Conservation (phyloP, 352 stramenopile genomes). For the Globisporangium cystogenes region DNA sequence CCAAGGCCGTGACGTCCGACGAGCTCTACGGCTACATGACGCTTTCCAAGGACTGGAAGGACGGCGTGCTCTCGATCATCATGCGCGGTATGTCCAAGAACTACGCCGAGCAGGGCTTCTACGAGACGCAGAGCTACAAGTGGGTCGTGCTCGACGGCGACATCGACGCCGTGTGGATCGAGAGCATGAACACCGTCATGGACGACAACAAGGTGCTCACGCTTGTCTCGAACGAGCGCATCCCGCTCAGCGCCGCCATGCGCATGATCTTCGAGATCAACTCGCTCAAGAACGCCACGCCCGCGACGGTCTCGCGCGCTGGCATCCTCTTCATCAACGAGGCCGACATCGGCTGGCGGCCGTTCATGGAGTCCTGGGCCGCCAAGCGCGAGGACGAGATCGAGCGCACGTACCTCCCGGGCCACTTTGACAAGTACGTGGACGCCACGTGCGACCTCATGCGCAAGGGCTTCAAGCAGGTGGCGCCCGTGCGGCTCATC, state of each 20-base stretch:
- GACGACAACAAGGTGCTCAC: slow-evolving; percentile 97
- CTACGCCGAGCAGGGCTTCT: slow-evolving; percentile 90
- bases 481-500: slow-evolving; percentile 91
- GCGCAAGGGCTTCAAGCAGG: slow-evolving; percentile 94
- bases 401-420: slow-evolving; percentile 91
- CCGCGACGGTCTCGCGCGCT: slow-evolving; percentile 79
- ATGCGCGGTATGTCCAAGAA: slow-evolving; percentile 91
- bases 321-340: slow-evolving; percentile 90
- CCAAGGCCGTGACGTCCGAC: slow-evolving; percentile 86
- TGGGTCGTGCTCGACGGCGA: slow-evolving; percentile 87
- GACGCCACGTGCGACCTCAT: slow-evolving; percentile 92
- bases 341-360: slow-evolving; percentile 92
- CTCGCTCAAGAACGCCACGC: slow-evolving; percentile 84
- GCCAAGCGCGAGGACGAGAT: slow-evolving; percentile 85
- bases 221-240: slow-evolving; percentile 87
- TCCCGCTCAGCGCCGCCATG: slow-evolving; percentile 78
- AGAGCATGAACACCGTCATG: slow-evolving; percentile 97
- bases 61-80: slow-evolving; percentile 86
- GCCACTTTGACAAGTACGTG: slow-evolving; percentile 96
- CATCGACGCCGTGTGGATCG: slow-evolving; percentile 88
- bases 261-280: slow-evolving; percentile 92
- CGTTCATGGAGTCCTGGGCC: slow-evolving; percentile 96
- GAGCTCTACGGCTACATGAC: slow-evolving; percentile 94
- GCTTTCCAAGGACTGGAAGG: slow-evolving; percentile 88
- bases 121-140: slow-evolving; percentile 92